phyloP scores from a whole-genome alignment of 108 stramenopile genomes.

The Epithemia pelagica region DNA sequence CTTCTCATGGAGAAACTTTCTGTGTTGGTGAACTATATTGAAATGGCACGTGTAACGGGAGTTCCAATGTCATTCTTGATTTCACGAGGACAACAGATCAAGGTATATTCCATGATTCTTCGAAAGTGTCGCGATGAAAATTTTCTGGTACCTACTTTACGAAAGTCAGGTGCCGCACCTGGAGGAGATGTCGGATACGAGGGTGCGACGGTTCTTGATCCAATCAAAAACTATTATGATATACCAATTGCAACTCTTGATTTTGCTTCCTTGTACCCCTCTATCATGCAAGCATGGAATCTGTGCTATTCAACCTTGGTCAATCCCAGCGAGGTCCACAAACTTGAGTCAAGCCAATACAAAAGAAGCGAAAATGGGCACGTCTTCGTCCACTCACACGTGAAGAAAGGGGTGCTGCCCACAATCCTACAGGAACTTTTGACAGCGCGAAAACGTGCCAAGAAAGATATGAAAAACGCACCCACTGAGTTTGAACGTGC shows the following conservation, averaged over 20 bases:
- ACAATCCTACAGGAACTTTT: conserved; percentile 87
- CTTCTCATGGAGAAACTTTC: conserved; percentile 96
- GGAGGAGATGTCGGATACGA: conserved; percentile 86
- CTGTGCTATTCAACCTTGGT: conserved; percentile 97
- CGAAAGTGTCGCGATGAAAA: conserved; percentile 88
- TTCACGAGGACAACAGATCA: conserved; percentile 98
- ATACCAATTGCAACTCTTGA: conserved; percentile 99
- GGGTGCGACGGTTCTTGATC: conserved; percentile 98
- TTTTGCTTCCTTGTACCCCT: conserved; percentile 98
- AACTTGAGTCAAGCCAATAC: conserved; percentile 66
- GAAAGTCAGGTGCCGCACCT: conserved; percentile 50
- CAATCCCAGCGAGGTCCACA: conserved; percentile 55
- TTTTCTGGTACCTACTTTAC: conserved; percentile 90
- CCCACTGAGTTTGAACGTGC: conserved; percentile 97
- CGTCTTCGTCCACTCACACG: conserved; percentile 84
- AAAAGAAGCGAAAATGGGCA: conserved; percentile 89
- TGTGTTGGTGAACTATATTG: conserved; percentile 97
- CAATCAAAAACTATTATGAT: conserved; percentile 95
- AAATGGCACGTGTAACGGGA: conserved; percentile 99
- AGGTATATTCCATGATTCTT: conserved; percentile 97
- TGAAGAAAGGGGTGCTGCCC: conserved; percentile 94
- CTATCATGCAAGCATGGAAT: conserved; percentile 99
- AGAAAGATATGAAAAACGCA: conserved; percentile 98
- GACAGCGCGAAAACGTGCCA: conserved; percentile 91
- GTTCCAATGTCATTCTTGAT: conserved; percentile 96